A percentile compares a stretch with the other conserved stretches of the same genome.
Evolutionary conservation across 1,284 basidiomycete species (phyloP).

Genomic region (Lentinula novae-zelandiae): DNA sequence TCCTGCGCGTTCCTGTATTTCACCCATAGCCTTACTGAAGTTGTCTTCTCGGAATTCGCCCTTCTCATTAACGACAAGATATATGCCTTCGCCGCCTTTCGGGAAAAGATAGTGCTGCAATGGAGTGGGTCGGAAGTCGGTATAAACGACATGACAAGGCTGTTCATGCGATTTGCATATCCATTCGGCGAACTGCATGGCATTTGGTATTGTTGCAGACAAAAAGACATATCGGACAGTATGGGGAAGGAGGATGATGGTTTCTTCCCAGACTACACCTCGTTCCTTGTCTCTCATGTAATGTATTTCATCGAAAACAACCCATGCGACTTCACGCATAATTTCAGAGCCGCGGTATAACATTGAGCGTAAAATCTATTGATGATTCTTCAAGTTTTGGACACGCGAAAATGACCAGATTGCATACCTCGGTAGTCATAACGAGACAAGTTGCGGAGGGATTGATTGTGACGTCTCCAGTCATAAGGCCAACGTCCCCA

Average conservation of each 20-base stretch:
- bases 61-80: slow-evolving; percentile 97
- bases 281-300: slow-evolving; percentile 99
- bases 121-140: slow-evolving; percentile 97
- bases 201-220: slow-evolving; percentile 99
- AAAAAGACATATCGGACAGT: slow-evolving; percentile 97
- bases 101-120: slow-evolving; percentile 99
- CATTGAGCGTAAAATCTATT: slow-evolving; percentile 96
- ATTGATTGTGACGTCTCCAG: slow-evolving; percentile 99
- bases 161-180: slow-evolving; percentile 97
- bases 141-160: slow-evolving; percentile 99
- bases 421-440: slow-evolving; percentile 94
- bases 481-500: slow-evolving; percentile 98
- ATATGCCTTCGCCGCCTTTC: slow-evolving; percentile 94
- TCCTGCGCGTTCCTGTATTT: slow-evolving; percentile 80
- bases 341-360: slow-evolving; percentile 98
- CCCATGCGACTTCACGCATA: slow-evolving; percentile 99
- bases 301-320: slow-evolving; percentile 99
- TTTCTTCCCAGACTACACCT: slow-evolving; percentile 87
- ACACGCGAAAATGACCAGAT: not conserved
- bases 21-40: slow-evolving; percentile 97
- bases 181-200: slow-evolving; percentile 99
- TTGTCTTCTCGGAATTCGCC: slow-evolving; percentile 97
- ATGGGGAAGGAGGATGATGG: slow-evolving; percentile 96
- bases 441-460: slow-evolving; percentile 95
- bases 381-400: not conserved